These are phyloP conservation scores for Gynandropsis gynandra DNA, from an alignment of 345 rosid genomes.

Conservation along the genomic window DNA sequence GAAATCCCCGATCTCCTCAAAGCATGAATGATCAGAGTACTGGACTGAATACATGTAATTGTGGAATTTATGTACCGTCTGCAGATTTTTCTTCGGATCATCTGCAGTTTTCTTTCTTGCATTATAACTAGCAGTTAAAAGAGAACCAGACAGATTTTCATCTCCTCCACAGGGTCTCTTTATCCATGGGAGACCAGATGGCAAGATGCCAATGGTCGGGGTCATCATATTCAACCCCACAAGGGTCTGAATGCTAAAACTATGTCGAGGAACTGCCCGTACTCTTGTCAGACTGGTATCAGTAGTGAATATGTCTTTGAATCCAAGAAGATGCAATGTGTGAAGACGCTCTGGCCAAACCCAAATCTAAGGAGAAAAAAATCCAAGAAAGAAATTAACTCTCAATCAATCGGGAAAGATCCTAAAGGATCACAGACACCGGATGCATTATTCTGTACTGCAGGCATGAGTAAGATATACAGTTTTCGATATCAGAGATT, in stretches of 20 bases:
- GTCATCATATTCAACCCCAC: constrained; percentile 48
- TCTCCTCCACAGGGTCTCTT: constrained; percentile 33
- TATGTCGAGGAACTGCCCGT: constrained; percentile 76
- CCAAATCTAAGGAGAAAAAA: constrained; percentile 52
- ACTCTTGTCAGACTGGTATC: constrained; percentile 66
- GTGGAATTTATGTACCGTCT: constrained; percentile 36
- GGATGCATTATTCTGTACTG: too few relatives aligned
- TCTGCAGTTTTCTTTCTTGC: constrained; percentile 22
- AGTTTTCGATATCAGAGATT: too few relatives aligned
- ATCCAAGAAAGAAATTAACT: constrained; percentile 11
- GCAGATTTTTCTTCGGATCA: constrained; percentile 14
- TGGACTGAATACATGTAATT: constrained; percentile 47
- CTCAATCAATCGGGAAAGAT: background rate
- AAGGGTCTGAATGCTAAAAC: constrained; percentile 65
- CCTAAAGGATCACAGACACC: too few relatives aligned
- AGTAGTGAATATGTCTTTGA: constrained; percentile 56
- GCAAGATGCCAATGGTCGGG: constrained; percentile 80
- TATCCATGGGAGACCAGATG: constrained; percentile 83
- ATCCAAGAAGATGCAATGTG: constrained; percentile 73
- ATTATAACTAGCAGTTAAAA: constrained; percentile 23
- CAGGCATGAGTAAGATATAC: too few relatives aligned
- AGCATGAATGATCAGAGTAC: constrained; percentile 77
- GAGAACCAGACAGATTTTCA: constrained; percentile 38
- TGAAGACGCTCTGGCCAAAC: constrained; percentile 90
- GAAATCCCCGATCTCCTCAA: constrained; percentile 54